Evolutionary conservation across 257 asterid species (phyloP), one percentile per base, ranked within the genome.

Genomic region (Cordia subcordata): DNA sequence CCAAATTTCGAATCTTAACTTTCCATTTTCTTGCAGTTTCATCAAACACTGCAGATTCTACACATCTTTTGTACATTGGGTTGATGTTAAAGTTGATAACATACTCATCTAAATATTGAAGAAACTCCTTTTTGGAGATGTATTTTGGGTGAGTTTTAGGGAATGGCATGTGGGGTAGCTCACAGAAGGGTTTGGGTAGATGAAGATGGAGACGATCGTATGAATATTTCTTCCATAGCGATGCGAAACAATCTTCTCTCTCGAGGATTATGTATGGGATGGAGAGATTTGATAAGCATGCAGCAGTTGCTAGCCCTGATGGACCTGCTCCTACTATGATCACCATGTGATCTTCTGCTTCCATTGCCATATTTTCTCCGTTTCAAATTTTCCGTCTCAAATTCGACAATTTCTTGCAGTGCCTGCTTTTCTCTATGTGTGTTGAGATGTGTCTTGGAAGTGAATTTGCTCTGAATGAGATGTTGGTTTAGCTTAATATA

Each of bases 131-230:
- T 40, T 53, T 69, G 0, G 94, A 76, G 3, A 79, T 13, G 68
- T 75, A 84, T 5, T 71, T 72, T 0, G 97, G 89, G 60, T 57
- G 72, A 22, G 60, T 11, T n/a, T 37, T 10, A 1, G 96, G 96
- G 19, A 86, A 64, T 1, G 83, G 84, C 66, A 79, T 16, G 0
- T 62, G 71, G 4, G 96, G 88, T 1, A 90, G 77, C 56, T 76
- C 53, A 63, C 96, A 79, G 57, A 67, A 69, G 8, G 77, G 76
- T 47, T 81, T 90, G 13, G 79, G 65, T 1, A 90, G 72, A 72
- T 90, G 97, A 11, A 90, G 96, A 68, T 79, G 90, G 53, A 90
- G 83, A 17, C 96, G 78, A 13, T 90, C 93, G 69, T 90, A 87
- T 1, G 88, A 58, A 57, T 82, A 80, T 52, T 90, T 87, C 61